phyloP scores from a whole-genome alignment of 108 stramenopile species.

The Halocafeteria seosinensis region DNA sequence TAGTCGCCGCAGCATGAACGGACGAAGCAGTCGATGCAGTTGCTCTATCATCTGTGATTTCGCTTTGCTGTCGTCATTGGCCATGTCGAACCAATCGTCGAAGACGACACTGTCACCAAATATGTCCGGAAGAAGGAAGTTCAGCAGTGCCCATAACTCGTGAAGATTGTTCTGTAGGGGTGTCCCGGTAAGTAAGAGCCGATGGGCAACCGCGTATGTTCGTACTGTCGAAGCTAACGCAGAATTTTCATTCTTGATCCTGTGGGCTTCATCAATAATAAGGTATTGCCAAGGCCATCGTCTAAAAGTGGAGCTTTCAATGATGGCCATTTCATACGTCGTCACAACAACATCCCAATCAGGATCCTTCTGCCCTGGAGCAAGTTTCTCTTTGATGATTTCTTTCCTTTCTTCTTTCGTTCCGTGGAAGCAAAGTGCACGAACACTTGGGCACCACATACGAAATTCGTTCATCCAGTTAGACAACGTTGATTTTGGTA shows the following conservation, averaged over 20 bases:
- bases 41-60: slow-evolving; percentile 56
- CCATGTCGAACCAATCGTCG: slow-evolving; percentile 61
- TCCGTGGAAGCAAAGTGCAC: slow-evolving; percentile 53
- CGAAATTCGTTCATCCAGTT: slow-evolving; percentile 95
- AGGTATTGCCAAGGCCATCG: slow-evolving; percentile 47
- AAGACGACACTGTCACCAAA: slow-evolving; percentile 61
- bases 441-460: slow-evolving; percentile 76
- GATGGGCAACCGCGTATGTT: slow-evolving; percentile 47
- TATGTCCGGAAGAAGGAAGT: slow-evolving; percentile 87
- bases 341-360: slow-evolving; percentile 63
- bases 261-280: slow-evolving; percentile 79
- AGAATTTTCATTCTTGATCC: slow-evolving; percentile 73
- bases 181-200: slow-evolving; percentile 63
- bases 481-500: slow-evolving; percentile 87
- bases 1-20: slow-evolving; percentile 72
- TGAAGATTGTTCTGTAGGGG: slow-evolving; percentile 88
- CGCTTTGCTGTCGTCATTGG: slow-evolving; percentile 44
- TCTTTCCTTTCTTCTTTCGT: slow-evolving; percentile 28
- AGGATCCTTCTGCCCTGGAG: slow-evolving; percentile 29
- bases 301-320: slow-evolving; percentile 43
- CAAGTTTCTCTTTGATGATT: slow-evolving; percentile 11
- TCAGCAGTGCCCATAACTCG: slow-evolving; percentile 82
- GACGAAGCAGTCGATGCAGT: slow-evolving; percentile 71
- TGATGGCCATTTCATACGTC: slow-evolving; percentile 65
- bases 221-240: slow-evolving; percentile 62